Evolutionary conservation across 805 yeast genomes (phyloP).

Genomic region (Nakazawaea populi): DNA sequence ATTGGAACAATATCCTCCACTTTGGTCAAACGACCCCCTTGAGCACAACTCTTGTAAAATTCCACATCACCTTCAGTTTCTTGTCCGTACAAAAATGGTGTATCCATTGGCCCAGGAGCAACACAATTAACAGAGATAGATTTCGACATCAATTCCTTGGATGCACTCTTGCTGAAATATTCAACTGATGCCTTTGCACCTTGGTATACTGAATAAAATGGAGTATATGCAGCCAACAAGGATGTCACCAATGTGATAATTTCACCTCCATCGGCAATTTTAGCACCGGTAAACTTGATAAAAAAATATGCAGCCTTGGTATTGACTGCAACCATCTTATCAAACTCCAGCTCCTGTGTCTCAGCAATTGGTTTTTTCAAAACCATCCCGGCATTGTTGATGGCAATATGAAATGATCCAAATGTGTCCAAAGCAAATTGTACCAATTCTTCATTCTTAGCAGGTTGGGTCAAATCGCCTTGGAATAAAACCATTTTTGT

Average conservation of each 20-base stretch:
- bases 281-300: conserved; percentile 48
- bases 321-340: conserved; percentile 46
- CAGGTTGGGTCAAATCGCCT: conserved; percentile 37
- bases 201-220: conserved; percentile 45
- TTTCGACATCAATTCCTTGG: conserved; percentile 43
- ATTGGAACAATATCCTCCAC: conserved; percentile 60
- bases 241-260: conserved; percentile 58
- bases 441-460: conserved; percentile 38
- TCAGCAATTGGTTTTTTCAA: conserved; percentile 54
- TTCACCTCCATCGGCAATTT: conserved; percentile 44
- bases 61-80: conserved; percentile 48
- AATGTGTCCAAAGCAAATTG: conserved; percentile 35
- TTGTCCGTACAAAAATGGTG: conserved; percentile 59
- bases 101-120: conserved; percentile 66
- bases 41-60: conserved; percentile 47
- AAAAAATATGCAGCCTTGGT: conserved; percentile 58
- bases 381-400: conserved; percentile 64
- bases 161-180: conserved; percentile 44
- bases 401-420: conserved; percentile 55
- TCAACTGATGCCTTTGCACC: conserved; percentile 55
- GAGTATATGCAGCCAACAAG: conserved; percentile 59
- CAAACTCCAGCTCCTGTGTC: conserved; percentile 50
- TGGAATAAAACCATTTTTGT: conserved; percentile 37
- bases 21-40: conserved; percentile 48
- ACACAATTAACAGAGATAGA: conserved; percentile 48